phyloP scores from a whole-genome alignment of 2,329 filamentous ascomycete genomes.

The Arthrobotrys sinensis region DNA sequence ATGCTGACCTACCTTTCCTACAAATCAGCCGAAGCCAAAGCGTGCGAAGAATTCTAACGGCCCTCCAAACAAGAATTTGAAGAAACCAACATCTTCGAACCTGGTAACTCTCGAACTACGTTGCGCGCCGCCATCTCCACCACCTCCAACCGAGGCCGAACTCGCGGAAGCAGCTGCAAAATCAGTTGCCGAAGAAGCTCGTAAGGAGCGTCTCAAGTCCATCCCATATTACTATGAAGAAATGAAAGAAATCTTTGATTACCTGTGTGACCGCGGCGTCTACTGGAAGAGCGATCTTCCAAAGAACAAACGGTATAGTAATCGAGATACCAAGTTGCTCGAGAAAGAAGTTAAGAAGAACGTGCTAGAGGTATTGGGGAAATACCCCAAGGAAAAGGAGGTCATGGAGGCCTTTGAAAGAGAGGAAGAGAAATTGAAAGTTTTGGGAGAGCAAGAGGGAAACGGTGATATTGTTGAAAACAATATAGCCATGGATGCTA shows the following conservation, averaged over 20 bases:
- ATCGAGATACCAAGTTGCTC: conserved; percentile 49
- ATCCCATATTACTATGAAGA: conserved; percentile 51
- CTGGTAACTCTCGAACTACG: neutral
- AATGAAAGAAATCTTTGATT: conserved; percentile 57
- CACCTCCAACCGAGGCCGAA: conserved; percentile 23
- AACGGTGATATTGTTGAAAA: neutral
- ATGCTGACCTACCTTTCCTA: neutral
- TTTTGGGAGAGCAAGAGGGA: neutral
- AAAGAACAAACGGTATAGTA: conserved; percentile 44
- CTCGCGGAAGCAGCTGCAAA: conserved; percentile 11
- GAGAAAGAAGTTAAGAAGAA: conserved; percentile 52
- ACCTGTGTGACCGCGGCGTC: conserved; percentile 38
- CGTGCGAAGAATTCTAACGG: conserved; percentile 6
- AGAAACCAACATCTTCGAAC: neutral
- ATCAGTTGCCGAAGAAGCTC: conserved; percentile 2
- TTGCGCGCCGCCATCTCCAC: conserved; percentile 29
- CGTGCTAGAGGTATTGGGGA: conserved; percentile 29
- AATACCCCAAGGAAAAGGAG: conserved; percentile 28
- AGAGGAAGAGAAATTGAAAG: conserved; percentile 31
- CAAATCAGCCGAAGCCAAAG: conserved; percentile 16
- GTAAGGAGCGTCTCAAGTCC: conserved; percentile 22
- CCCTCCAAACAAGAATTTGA: neutral
- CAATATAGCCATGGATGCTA: neutral
- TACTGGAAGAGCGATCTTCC: conserved; percentile 54
- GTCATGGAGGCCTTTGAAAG: conserved; percentile 48